Conservation (phyloP, 305 asterid species). For the Fraxinus albicans region DNA sequence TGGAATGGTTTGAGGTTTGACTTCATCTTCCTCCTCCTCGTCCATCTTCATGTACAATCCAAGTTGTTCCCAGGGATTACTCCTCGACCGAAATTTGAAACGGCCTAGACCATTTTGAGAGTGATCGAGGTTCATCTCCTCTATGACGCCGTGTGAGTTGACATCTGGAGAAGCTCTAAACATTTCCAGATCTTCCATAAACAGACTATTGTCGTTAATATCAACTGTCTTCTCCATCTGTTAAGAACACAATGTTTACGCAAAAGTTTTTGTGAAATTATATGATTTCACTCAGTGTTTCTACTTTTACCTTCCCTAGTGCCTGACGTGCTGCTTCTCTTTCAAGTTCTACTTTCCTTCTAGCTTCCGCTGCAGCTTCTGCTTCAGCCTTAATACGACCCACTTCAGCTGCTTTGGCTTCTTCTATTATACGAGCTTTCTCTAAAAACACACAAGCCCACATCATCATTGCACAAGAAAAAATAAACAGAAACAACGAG, state of each 20-base stretch:
- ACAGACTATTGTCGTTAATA: conserved; percentile 57
- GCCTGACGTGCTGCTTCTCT: conserved; percentile 90
- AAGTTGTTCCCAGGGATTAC: conserved; percentile 68
- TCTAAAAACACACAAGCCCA: conserved; percentile 33
- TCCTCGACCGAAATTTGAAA: conserved; percentile 10
- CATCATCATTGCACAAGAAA: conserved; percentile 5
- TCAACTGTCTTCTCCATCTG: conserved; percentile 88
- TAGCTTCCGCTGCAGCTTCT: conserved; percentile 64
- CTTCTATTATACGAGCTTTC: conserved; percentile 71
- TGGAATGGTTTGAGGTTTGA: conserved; percentile 32
- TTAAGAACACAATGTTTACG: conserved; percentile 6
- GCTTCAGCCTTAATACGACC: conserved; percentile 60
- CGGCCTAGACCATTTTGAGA: background rate
- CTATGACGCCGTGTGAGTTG: conserved; percentile 41
- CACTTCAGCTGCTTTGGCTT: conserved; percentile 74
- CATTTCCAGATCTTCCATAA: conserved; percentile 69
- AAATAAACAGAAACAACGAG: background rate
- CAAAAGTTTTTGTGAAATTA: background rate
- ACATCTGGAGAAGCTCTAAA: conserved; percentile 54
- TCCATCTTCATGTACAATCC: conserved; percentile 75
- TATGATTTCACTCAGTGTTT: background rate
- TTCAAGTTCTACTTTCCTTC: conserved; percentile 59
- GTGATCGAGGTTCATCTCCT: background rate
- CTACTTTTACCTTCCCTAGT: conserved; percentile 52
- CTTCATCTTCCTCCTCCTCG: conserved; percentile 78